Conservation (phyloP, 768 basidiomycete genomes). For the Leccinellum albellum region DNA sequence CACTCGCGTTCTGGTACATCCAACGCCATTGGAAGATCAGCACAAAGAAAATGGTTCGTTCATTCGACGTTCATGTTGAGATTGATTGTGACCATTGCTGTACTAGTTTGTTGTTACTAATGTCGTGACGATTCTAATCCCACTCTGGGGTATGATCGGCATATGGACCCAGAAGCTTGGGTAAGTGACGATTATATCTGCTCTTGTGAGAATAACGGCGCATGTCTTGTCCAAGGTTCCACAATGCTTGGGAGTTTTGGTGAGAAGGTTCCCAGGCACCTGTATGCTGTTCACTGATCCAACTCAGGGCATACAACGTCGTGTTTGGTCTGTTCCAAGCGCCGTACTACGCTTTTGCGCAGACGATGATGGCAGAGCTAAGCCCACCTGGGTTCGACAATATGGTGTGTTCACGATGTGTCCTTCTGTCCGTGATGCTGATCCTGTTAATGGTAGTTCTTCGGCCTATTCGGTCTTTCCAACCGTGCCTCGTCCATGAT, state of each 20-base stretch:
- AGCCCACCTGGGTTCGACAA: slow-evolving; percentile 86
- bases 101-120: slow-evolving; percentile 79
- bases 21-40: slow-evolving; percentile 74
- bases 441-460: slow-evolving; percentile 50
- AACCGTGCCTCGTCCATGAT: slow-evolving; percentile 86
- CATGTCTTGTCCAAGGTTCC: slow-evolving; percentile 43
- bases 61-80: background rate
- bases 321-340: slow-evolving; percentile 81
- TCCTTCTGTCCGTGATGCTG: background rate
- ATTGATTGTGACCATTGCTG: background rate
- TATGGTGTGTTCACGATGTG: slow-evolving; percentile 41
- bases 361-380: slow-evolving; percentile 88
- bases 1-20: slow-evolving; percentile 79
- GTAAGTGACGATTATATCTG: slow-evolving; percentile 33
- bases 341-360: slow-evolving; percentile 83
- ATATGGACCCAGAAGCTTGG: slow-evolving; percentile 77
- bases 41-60: slow-evolving; percentile 74
- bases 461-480: slow-evolving; percentile 80
- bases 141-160: slow-evolving; percentile 84
- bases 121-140: slow-evolving; percentile 71
- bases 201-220: slow-evolving; percentile 2
- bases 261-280: slow-evolving; percentile 23
- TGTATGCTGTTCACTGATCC: background rate
- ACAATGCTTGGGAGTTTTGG: slow-evolving; percentile 89
- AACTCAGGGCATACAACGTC: slow-evolving; percentile 68